phyloP scores from a whole-genome alignment of 2,329 filamentous ascomycete species.

The Aspergillus floridensis region DNA sequence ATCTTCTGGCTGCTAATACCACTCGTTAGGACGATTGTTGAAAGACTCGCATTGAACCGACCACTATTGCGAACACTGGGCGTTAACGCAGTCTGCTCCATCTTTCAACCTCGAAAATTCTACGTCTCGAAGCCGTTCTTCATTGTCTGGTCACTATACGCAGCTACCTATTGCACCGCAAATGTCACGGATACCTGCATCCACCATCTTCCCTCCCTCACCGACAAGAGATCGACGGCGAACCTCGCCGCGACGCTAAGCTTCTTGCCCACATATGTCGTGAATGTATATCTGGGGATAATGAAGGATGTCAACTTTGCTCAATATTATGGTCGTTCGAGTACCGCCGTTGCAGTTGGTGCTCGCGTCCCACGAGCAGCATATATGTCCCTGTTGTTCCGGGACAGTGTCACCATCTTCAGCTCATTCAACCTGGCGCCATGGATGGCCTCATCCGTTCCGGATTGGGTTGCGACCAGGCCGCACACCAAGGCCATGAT shows the following conservation, averaged over 20 bases:
- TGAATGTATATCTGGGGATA: constrained; percentile 31
- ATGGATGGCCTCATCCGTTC: constrained; percentile 20
- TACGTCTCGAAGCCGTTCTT: constrained; percentile 38
- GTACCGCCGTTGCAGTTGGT: neutral
- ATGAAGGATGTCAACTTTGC: constrained; percentile 39
- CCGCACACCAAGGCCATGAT: constrained; percentile 24
- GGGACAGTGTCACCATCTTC: constrained; percentile 84
- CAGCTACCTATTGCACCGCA: constrained; percentile 78
- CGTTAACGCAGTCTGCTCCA: constrained; percentile 19
- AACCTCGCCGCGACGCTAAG: constrained; percentile 57
- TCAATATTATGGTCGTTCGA: constrained; percentile 64
- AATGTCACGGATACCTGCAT: constrained; percentile 75
- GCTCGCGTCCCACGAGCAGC: neutral
- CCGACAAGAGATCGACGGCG: constrained; percentile 35
- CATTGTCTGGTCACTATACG: constrained; percentile 61
- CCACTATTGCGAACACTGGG: constrained; percentile 23
- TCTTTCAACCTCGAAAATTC: constrained; percentile 26
- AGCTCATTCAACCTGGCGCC: constrained; percentile 32
- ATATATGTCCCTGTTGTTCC: constrained; percentile 59
- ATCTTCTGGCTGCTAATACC: neutral
- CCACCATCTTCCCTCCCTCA: constrained; percentile 50
- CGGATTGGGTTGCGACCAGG: constrained; percentile 21
- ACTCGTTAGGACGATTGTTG: constrained; percentile 23
- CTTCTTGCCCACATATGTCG: constrained; percentile 55
- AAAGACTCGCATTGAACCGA: constrained; percentile 23